These are phyloP conservation scores for Aspergillus wentii DNA, from an alignment of 495 filamentous ascomycete genomes.

Conservation along the genomic window DNA sequence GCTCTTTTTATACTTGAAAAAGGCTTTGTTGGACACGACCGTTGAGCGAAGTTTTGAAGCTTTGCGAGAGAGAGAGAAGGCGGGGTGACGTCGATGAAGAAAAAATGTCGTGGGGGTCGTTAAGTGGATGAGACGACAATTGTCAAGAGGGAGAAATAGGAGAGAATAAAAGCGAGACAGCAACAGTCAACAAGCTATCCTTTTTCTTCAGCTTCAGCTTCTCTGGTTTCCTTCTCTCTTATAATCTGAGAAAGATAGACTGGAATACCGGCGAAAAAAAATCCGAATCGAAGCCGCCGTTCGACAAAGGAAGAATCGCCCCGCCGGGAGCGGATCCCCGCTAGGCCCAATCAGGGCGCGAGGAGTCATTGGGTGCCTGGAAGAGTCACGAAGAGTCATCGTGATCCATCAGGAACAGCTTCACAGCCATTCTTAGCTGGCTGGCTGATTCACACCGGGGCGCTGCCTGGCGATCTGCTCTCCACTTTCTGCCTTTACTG, in stretches of 20 bases:
- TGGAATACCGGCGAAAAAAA: too few relatives aligned
- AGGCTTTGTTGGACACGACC: too few relatives aligned
- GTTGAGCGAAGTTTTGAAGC: not conserved
- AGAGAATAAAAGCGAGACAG: too few relatives aligned
- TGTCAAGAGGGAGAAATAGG: too few relatives aligned
- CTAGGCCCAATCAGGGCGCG: constrained; percentile 16
- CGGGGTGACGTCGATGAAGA: constrained; percentile 12
- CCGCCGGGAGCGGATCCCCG: constrained; percentile 7
- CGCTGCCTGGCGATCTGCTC: too few relatives aligned
- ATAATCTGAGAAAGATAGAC: too few relatives aligned
- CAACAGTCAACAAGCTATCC: too few relatives aligned
- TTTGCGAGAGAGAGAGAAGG: constrained; percentile 2
- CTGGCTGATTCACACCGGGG: constrained; percentile 12
- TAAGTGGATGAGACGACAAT: not conserved
- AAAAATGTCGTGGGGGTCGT: not conserved
- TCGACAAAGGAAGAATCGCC: constrained; percentile 3
- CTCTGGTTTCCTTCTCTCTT: too few relatives aligned
- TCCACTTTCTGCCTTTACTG: too few relatives aligned
- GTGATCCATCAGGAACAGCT: constrained; percentile 16
- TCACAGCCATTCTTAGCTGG: too few relatives aligned
- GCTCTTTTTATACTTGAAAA: too few relatives aligned
- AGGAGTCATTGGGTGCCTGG: constrained; percentile 15
- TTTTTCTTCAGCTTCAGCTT: too few relatives aligned
- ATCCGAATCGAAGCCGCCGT: constrained; percentile 11
- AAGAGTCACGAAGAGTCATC: constrained; percentile 9